Conservation (phyloP, 2,329 filamentous ascomycete genomes). For the Venturiaceae sp. region DNA sequence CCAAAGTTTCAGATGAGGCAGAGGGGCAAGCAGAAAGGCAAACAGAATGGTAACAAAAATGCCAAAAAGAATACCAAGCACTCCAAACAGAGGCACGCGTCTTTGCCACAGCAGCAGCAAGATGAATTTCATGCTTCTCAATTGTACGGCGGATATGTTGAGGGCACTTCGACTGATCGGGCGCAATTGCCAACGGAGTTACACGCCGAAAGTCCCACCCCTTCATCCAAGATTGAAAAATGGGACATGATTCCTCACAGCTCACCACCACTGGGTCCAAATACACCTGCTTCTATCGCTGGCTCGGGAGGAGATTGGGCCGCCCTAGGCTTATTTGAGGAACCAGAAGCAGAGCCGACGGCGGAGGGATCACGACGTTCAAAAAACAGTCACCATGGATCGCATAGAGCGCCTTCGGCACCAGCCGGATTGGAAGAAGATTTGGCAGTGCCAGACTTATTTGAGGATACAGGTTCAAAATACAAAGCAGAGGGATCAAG, state of each 20-base stretch:
- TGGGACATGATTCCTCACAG: not conserved
- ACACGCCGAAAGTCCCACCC: not conserved
- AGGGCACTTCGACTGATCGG: not conserved
- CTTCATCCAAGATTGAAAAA: not conserved
- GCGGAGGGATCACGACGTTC: not conserved
- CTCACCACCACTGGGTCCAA: not conserved
- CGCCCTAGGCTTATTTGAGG: not conserved
- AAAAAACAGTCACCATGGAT: not conserved
- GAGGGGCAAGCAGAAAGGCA: not conserved
- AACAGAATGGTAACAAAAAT: not conserved
- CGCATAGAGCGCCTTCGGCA: not conserved
- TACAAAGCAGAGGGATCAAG: not conserved
- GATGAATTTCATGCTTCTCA: not conserved
- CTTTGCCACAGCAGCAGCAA: not conserved
- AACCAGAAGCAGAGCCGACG: not conserved
- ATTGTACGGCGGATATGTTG: not conserved
- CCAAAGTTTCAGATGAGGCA: not conserved
- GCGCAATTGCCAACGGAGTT: not conserved
- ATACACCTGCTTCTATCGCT: not conserved
- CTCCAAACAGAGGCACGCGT: not conserved
- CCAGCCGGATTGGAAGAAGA: not conserved
- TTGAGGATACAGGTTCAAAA: not conserved
- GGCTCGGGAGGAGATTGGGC: not conserved
- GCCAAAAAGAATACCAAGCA: not conserved
- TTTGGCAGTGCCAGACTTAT: not conserved